Base-by-base conservation (phyloP, 176 grass and related monocot species). In the Avena eriantha region DNA sequence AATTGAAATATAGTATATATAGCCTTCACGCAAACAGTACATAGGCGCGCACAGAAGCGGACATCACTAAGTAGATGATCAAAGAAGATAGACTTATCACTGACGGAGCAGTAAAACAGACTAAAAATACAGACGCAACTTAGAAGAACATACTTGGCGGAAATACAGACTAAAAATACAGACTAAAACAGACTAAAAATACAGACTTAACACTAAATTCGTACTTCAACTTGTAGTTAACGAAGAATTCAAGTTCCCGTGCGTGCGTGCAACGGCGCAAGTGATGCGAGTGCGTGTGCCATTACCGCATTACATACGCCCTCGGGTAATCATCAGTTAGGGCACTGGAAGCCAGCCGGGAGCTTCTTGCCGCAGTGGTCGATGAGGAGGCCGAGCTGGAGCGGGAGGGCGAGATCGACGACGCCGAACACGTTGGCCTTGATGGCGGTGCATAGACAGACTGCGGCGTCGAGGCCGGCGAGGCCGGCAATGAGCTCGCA, bases 271-370 rank as follows among this genome's bases (percentile, higher is more conserved):
- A 50, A 50, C 11, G 48, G 12, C 14, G 51, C 15, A 54, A 54
- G 51, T 54, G 51, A 54, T 54, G 51, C 51, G 51, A 54, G 15
- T 15, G 14, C 51, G 4, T 54, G 51, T 54, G 51, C 51, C 3
- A 54, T 54, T 54, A 54, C 51, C 51, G 51, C 51, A 17, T 17
- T 6, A 54, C 29, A 5, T 43, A 56, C 31, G 29, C 23, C 14
- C 18, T 69, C 0, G 5, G 43, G 1, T 31, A 14, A 55, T 76
- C 66, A 55, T 76, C 66, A 79, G 49, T 17, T 79, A 3, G 90
- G 18, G 82, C 92, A 97, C 59, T 84, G 77, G 95, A 92, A 97
- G 26, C 86, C 95, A 60, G 46, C 70, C 0, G 95, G 95, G 63
- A 93, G 74, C 71, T 90, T 81, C 86, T 84, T 97, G 88, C 85